Evolutionary conservation across 805 yeast species (phyloP), one percentile per base, ranked within the genome.

Genomic region (Saccharomycopsis amapae): DNA sequence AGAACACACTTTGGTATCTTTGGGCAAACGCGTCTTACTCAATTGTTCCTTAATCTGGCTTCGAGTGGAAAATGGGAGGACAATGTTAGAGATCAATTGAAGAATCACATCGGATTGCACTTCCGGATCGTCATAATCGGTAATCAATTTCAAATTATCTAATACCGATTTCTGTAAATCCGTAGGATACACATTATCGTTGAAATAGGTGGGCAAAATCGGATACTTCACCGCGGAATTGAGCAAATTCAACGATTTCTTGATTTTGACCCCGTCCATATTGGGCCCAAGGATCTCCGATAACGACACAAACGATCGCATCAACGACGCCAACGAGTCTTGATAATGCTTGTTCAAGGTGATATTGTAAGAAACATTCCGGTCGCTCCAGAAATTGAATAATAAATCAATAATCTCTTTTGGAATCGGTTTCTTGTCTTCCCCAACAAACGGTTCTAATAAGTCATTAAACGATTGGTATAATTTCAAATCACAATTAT

Each of bases 151-250:
- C 20, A 89, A 57, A 33, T 74, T 74, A 1, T 65, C 65, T 24
- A 85, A 56, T 1, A 85, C 78, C 0, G 78, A 64, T 1, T 56
- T 51, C 57, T 89, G 97, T 36, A 90, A 63, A 7, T 71, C 68
- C 0, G 96, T 75, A 43, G 79, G 76, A 20, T 72, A 74, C 17
- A 62, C 56, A 34, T 68, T 64, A 58, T 87, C 96, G 3, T 64
- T 59, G 28, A 67, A 67, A 51, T 68, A 69, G 25, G 68, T 76
- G 6, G 87, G 83, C 31, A 86, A 65, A 10, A 83, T 70, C 1
- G 94, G 95, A 59, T 83, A 87, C 34, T 85, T 66, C 1, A 84
- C 76, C 47, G 87, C 77, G 13, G 78, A 68, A 55, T 76, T 76
- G 56, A 90, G 71, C 4, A 79, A 63, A n/a, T 64, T 65, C 31